Evolutionary conservation across 768 basidiomycete genomes (phyloP), one percentile per base, ranked within the genome.

Genomic region (Boletus vinaceobasis): DNA sequence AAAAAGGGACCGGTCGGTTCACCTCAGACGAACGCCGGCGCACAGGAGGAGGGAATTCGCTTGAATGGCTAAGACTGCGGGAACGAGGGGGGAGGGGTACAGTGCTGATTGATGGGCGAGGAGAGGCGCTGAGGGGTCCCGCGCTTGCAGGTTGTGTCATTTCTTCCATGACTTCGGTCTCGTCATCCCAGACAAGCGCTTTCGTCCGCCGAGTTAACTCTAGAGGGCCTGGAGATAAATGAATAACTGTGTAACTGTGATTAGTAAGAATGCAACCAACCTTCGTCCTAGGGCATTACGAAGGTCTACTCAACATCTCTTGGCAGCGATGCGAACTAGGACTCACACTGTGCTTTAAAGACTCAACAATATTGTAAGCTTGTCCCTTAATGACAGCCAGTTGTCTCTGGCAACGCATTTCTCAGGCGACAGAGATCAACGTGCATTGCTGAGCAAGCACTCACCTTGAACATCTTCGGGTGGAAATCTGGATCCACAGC

Each of bases 381-480:
- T 95, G 93, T 13, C 91, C 93, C 73, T 95, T 95, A 55, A 96
- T 87, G 5, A 96, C 91, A n/a, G 91, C 87, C 52, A 95, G 72
- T 78, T 96, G 93, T 56, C 87, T 78, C 87, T 90, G 64, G 27
- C 46, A 11, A 44, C 32, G 27, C n/a, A 29, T 31, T 37, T 49
- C 33, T 62, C 8, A 46, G 47, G 27, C 43, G 45, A 52, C 48
- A 36, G 55, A 35, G 26, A 47, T 56, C 19, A 54, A 27, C 9
- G 7, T 29, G 31, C 45, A 48, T 56, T 36, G 17, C 44, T 38
- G 48, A 9, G n/a, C 31, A 56, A 29, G 43, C 13, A 69, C 80
- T 69, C 63, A 87, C 89, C 52, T 79, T 79, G 73, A 92, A 92
- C 91, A 93, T 93, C 73, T 90, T 91, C 1, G 88, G 88, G 70